Evolutionary conservation across 352 stramenopile genomes (phyloP).

Genomic region (Pythium apleroticum): DNA sequence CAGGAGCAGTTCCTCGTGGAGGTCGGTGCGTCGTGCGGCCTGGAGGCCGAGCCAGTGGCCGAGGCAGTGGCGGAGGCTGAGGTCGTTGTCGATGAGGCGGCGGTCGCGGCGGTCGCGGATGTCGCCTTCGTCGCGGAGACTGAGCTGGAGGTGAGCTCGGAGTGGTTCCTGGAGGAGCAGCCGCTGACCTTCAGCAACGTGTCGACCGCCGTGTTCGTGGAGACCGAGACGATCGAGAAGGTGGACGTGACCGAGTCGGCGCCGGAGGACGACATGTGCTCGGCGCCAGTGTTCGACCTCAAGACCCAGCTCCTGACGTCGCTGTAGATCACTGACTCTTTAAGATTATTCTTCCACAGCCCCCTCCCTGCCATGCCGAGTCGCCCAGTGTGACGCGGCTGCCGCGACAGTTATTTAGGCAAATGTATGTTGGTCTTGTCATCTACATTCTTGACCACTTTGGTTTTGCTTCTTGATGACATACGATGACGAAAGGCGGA

Average conservation of each 20-base stretch:
- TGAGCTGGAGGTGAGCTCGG: neutral
- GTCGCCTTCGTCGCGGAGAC: neutral
- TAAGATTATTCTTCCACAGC: constrained; percentile 10
- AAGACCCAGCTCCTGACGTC: constrained; percentile 23
- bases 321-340: constrained; percentile 3
- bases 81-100: neutral
- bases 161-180: constrained; percentile 5
- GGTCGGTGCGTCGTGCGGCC: constrained; percentile 10
- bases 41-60: neutral
- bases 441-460: no score
- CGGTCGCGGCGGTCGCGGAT: neutral
- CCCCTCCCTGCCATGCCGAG: constrained; percentile 4
- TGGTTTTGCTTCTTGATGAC: no score
- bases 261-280: constrained; percentile 9
- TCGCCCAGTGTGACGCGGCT: constrained; percentile 12
- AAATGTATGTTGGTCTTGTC: constrained; percentile 18
- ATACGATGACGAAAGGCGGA: no score
- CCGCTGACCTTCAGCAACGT: constrained; percentile 2
- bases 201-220: constrained; percentile 1
- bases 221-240: constrained; percentile 5
- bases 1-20: constrained; percentile 20
- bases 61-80: neutral
- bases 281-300: constrained; percentile 15
- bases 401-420: constrained; percentile 23
- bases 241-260: constrained; percentile 1